phyloP scores from a whole-genome alignment of 2,329 filamentous ascomycete species.

The Botryotinia calthae region DNA sequence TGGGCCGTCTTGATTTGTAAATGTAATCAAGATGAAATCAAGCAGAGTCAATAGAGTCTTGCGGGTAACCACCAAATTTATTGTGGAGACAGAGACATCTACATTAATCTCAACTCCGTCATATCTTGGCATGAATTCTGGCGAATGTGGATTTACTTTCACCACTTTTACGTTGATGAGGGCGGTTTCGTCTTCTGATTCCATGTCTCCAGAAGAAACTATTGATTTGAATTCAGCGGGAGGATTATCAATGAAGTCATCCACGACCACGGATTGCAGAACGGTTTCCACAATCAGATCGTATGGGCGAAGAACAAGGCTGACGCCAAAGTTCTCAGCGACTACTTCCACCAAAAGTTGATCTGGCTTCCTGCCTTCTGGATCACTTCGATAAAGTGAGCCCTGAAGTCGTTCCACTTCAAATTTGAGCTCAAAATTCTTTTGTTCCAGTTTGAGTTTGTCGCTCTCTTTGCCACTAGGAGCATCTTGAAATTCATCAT shows the following conservation, averaged over 20 bases:
- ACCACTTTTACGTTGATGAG: conserved; percentile 87
- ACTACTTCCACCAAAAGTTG: conserved; percentile 85
- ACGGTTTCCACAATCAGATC: conserved; percentile 93
- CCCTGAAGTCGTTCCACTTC: conserved; percentile 92
- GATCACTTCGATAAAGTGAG: conserved; percentile 84
- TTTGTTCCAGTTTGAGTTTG: conserved; percentile 74
- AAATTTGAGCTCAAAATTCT: conserved; percentile 95
- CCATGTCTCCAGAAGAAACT: conserved; percentile 74
- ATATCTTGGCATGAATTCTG: conserved; percentile 88
- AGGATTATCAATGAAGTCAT: conserved; percentile 90
- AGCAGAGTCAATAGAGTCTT: conserved; percentile 88
- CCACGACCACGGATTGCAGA: conserved; percentile 80
- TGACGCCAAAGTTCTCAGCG: conserved; percentile 81
- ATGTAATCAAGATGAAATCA: conserved; percentile 92
- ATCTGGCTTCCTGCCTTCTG: conserved; percentile 72
- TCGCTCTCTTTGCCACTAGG: conserved; percentile 54
- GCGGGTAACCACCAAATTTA: conserved; percentile 91
- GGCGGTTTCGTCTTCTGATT: conserved; percentile 75
- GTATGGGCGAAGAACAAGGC: conserved; percentile 83
- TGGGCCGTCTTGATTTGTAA: conserved; percentile 60
- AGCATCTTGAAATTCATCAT: conserved; percentile 64
- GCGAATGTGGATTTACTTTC: conserved; percentile 84
- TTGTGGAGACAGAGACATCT: conserved; percentile 86
- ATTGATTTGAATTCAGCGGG: conserved; percentile 94
- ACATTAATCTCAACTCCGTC: conserved; percentile 93